Evolutionary conservation across 305 asterid species (phyloP).

Genomic region (Euphrasia arctica): DNA sequence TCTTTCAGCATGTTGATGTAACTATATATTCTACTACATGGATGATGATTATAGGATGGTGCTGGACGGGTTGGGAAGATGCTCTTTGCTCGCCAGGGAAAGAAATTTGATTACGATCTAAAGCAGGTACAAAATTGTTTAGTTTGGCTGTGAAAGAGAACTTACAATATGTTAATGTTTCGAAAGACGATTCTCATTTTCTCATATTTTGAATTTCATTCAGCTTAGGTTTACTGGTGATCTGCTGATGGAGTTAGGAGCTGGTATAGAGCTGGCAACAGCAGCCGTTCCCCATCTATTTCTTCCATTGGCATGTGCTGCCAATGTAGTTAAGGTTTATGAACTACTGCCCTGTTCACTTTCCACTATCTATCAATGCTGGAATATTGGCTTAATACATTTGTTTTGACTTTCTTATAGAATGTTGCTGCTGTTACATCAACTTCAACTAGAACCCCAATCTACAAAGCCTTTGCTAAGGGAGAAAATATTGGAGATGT

Average conservation of each 20-base stretch:
- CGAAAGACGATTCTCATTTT: constrained; percentile 6
- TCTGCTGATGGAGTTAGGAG: constrained; percentile 96
- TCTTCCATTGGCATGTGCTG: constrained; percentile 98
- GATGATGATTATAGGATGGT: constrained; percentile 62
- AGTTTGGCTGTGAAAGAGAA: constrained; percentile 21
- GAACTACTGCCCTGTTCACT: constrained; percentile 19
- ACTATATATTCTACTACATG: constrained; percentile 15
- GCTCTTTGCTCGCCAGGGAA: constrained; percentile 85
- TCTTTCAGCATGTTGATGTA: constrained; percentile 23
- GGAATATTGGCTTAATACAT: constrained; percentile 23
- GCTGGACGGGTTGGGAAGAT: constrained; percentile 98
- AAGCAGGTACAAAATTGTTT: constrained; percentile 62
- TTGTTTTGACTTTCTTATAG: constrained; percentile 42
- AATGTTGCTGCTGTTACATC: constrained; percentile 96
- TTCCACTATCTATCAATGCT: constrained; percentile 14
- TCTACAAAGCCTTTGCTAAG: constrained; percentile 96
- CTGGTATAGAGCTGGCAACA: constrained; percentile 92
- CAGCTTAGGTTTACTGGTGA: constrained; percentile 97
- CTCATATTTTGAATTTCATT: constrained; percentile 24
- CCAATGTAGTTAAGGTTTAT: constrained; percentile 91
- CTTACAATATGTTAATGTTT: not conserved
- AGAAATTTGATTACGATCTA: constrained; percentile 83
- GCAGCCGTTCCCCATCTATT: constrained; percentile 84
- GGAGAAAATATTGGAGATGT: constrained; percentile 99
- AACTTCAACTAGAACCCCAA: constrained; percentile 97